A percentile compares a stretch with the other conserved stretches of the same genome.
These are phyloP conservation scores for Cyclotella cryptica DNA, from an alignment of 108 stramenopile genomes.

Conservation along the genomic window DNA sequence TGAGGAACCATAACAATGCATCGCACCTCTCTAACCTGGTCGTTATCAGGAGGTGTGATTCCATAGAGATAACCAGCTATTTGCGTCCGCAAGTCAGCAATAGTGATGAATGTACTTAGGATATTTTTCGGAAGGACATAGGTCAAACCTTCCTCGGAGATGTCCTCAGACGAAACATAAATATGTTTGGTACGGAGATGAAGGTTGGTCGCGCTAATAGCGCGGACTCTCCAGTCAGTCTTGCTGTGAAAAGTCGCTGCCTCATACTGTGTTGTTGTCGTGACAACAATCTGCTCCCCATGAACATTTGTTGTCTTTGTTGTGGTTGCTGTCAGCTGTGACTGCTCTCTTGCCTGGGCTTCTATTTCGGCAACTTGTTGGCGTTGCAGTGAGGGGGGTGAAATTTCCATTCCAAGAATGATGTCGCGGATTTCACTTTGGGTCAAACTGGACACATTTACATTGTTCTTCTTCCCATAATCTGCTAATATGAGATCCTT, in stretches of 20 bases:
- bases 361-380: constrained; percentile 99
- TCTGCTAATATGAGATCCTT: constrained; percentile 99
- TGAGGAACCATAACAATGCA: constrained; percentile 98
- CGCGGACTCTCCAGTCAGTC: constrained; percentile 98
- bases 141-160: constrained; percentile 95
- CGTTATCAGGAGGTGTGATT: constrained; percentile 95
- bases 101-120: constrained; percentile 95
- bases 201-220: constrained; percentile 99
- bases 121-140: constrained; percentile 99
- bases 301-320: constrained; percentile 99
- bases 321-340: constrained; percentile 96
- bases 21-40: constrained; percentile 96
- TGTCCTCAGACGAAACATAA: constrained; percentile 97
- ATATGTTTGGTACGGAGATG: constrained; percentile 98
- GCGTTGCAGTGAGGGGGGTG: constrained; percentile 97
- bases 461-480: constrained; percentile 99
- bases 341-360: constrained; percentile 96
- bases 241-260: constrained; percentile 97
- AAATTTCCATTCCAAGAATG: constrained; percentile 99
- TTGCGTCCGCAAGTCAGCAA: constrained; percentile 96
- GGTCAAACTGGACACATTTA: constrained; percentile 98
- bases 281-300: constrained; percentile 98
- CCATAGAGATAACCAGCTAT: constrained; percentile 98
- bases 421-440: constrained; percentile 99
- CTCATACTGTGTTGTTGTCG: constrained; percentile 98